Conservation (phyloP, 2,329 filamentous ascomycete genomes). For the Xylariales sp. region DNA sequence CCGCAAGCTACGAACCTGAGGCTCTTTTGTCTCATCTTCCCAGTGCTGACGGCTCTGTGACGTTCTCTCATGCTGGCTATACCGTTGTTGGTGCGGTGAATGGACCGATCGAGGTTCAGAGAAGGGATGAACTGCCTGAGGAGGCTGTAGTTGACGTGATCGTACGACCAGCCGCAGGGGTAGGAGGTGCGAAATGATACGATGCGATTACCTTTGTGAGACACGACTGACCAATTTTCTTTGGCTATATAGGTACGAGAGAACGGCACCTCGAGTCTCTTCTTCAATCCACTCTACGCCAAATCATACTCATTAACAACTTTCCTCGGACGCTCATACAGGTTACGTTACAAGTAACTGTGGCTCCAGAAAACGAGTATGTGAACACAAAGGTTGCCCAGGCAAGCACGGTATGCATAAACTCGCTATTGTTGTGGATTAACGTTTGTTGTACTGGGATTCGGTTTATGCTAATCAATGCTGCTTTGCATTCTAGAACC, state of each 20-base stretch:
- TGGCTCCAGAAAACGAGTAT: constrained; percentile 64
- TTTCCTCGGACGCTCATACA: constrained; percentile 77
- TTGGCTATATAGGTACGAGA: constrained; percentile 51
- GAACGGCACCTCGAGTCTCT: constrained; percentile 80
- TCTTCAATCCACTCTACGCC: constrained; percentile 66
- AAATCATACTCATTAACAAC: constrained; percentile 69
- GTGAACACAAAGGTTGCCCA: constrained; percentile 56
- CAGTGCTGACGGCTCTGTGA: constrained; percentile 75
- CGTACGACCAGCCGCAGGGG: constrained; percentile 78
- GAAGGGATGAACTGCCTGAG: constrained; percentile 86
- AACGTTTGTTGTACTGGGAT: not conserved
- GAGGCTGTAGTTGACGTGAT: constrained; percentile 88
- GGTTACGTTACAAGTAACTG: constrained; percentile 72
- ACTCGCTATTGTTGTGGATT: constrained; percentile 1
- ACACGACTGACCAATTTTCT: constrained; percentile 11
- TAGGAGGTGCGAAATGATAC: constrained; percentile 58
- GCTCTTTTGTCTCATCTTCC: constrained; percentile 56
- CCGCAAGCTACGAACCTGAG: constrained; percentile 41
- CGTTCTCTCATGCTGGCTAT: constrained; percentile 71
- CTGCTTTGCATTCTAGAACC: constrained; percentile 49
- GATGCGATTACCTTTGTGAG: constrained; percentile 5
- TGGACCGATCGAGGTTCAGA: constrained; percentile 84
- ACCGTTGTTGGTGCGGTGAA: constrained; percentile 83
- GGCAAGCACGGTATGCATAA: constrained; percentile 51
- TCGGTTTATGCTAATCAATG: constrained; percentile 15